Percentiles rank a stretch among this genome's conserved stretches.
Evolutionary conservation across 83 land plant species (phyloP).

Genomic region (Isoetes engelmannii): DNA sequence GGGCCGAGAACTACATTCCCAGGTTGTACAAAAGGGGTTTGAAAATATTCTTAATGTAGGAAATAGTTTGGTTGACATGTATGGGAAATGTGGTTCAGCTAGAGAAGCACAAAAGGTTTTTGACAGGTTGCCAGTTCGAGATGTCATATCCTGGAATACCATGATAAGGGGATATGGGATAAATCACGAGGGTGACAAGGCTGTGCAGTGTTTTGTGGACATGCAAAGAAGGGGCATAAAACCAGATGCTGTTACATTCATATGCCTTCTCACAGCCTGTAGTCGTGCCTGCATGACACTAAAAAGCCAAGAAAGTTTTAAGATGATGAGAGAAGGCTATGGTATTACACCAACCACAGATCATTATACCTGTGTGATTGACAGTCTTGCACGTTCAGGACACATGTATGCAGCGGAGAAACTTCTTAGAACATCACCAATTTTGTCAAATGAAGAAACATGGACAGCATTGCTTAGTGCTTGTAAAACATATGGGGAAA

Average conservation of each 20-base stretch:
- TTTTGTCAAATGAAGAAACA: neutral
- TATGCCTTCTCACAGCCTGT: constrained; percentile 8
- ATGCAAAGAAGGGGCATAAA: neutral
- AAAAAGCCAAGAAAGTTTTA: constrained; percentile 1
- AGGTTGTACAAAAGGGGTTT: too few relatives aligned
- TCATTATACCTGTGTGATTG: constrained; percentile 6
- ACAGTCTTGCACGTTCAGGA: constrained; percentile 13
- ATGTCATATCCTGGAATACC: too few relatives aligned
- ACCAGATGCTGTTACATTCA: constrained; percentile 8
- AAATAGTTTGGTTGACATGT: too few relatives aligned
- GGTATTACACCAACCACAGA: neutral
- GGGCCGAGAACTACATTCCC: too few relatives aligned
- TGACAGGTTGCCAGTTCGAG: too few relatives aligned
- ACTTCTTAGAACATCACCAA: constrained; percentile 8
- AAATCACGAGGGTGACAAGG: constrained; percentile 3
- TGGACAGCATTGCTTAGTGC: constrained; percentile 12
- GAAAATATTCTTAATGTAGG: too few relatives aligned
- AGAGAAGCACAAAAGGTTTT: too few relatives aligned
- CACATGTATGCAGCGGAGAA: constrained; percentile 9
- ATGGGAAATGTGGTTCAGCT: too few relatives aligned
- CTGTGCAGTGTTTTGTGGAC: neutral
- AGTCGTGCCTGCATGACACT: neutral
- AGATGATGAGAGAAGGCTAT: constrained; percentile 8
- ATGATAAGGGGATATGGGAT: constrained; percentile 16
- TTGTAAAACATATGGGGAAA: constrained; percentile 8